These are phyloP conservation scores for Sporothrix euskadiensis DNA, from an alignment of 2,329 filamentous ascomycete genomes.

Conservation along the genomic window DNA sequence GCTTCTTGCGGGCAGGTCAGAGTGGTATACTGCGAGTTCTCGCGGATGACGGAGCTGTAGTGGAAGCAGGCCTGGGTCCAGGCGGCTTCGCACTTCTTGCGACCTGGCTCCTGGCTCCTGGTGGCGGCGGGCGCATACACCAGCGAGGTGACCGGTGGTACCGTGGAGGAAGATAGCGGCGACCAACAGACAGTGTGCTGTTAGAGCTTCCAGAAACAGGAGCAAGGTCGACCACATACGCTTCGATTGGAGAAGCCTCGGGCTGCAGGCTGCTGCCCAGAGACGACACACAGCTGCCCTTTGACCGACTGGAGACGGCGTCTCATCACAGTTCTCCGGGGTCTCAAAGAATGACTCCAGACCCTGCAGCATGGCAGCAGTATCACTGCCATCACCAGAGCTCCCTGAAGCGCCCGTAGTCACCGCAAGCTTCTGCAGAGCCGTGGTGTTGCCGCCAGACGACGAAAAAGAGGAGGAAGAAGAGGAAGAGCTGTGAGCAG, in stretches of 20 bases:
- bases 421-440: constrained; percentile 15
- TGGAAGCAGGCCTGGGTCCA: constrained; percentile 36
- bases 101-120: constrained; percentile 26
- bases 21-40: constrained; percentile 26
- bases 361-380: background rate
- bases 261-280: background rate
- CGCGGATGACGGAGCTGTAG: constrained; percentile 34
- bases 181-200: background rate
- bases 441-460: background rate
- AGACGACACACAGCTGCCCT: constrained; percentile 10
- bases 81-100: constrained; percentile 25
- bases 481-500: background rate
- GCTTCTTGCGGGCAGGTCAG: constrained; percentile 29
- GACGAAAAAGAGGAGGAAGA: background rate
- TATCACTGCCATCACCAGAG: background rate
- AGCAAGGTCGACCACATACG: background rate
- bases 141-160: constrained; percentile 29
- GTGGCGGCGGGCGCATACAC: constrained; percentile 24
- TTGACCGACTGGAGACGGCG: background rate
- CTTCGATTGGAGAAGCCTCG: background rate
- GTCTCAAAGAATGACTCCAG: background rate
- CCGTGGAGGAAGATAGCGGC: background rate
- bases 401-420: background rate
- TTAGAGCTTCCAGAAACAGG: background rate
- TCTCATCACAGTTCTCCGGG: background rate